Base-by-base conservation (phyloP, 2,329 filamentous ascomycete genomes). In the Microsporum canis region DNA sequence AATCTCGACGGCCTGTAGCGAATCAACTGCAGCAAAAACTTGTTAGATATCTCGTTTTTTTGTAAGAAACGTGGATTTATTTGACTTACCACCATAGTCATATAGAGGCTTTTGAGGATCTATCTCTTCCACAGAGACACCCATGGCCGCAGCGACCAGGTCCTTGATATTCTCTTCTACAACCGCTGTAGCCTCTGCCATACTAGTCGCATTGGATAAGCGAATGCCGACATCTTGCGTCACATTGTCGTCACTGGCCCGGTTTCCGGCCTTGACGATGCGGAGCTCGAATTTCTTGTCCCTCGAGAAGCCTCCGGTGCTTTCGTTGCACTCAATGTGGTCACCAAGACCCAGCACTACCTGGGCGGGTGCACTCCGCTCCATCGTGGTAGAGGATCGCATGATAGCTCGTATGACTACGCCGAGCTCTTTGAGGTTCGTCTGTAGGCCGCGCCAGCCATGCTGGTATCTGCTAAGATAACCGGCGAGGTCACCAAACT, bases 1-100 rank as follows among this genome's bases (percentile, higher is more conserved):
- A 17, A 68, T 57, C 57, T 68, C 66, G 41, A 68, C 60, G 1
- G 66, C 66, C 47, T 57, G 49, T 8, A 68, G 58, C 12, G 63
- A 65, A 57, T 68, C 66, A 23, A 67, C 61, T 62, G 5, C 45
- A 45, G 29, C 3, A 29, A 27, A 43, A 14, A 4, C n/a, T 23
- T 10, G n/a, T 29, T n/a, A 29, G 49, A 43, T 14, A 59, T 4
- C 41, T 43, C 41, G 23, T 27, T 29, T 41, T 43, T 3, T 27
- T 27, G 27, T 38, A 58, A 14, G 7, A n/a, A 39, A 36, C n/a
- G 43, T 8, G 43, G 23, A 36, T 10, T 5, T 36, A 36, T 36
- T 5, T 36, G 39, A 61, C 49, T 33, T 33, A 59, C 59, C 53
- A 17, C 66, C 66, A 57, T 61, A 65, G 3, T 58, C 33, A 36